These are phyloP conservation scores for Phellopilus nigrolimitatus DNA, from an alignment of 1,284 basidiomycete genomes.

Conservation along the genomic window DNA sequence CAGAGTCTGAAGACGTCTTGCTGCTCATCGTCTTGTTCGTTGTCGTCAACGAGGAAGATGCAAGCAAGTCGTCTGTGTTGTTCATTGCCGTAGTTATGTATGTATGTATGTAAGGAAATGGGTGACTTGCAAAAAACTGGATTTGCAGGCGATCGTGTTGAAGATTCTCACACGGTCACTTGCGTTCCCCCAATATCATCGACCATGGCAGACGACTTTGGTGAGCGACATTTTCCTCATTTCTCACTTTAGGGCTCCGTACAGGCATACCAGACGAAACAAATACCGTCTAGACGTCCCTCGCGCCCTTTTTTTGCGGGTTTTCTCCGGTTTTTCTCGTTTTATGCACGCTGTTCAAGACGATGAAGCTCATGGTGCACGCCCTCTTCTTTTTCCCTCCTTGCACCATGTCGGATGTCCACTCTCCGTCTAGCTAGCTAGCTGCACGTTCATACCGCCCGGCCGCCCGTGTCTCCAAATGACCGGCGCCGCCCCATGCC, in stretches of 20 bases:
- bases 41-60: neutral
- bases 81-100: too few relatives aligned
- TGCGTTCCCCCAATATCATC: neutral
- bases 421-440: conserved; percentile 22
- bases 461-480: conserved; percentile 11
- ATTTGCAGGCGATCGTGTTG: neutral
- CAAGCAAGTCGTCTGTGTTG: conserved; percentile 1
- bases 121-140: too few relatives aligned
- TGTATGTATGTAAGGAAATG: too few relatives aligned
- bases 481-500: conserved; percentile 11
- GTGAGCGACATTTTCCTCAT: conserved; percentile 16
- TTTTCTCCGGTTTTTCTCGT: conserved; percentile 13
- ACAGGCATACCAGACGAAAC: neutral
- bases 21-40: conserved; percentile 1
- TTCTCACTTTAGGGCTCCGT: neutral
- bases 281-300: conserved; percentile 7
- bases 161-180: neutral
- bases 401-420: conserved; percentile 19
- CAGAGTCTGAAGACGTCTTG: too few relatives aligned
- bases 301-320: conserved; percentile 11
- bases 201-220: conserved; percentile 23
- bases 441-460: conserved; percentile 18
- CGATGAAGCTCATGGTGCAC: conserved; percentile 24
- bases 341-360: conserved; percentile 10
- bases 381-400: conserved; percentile 9